Evolutionary conservation across 2,329 filamentous ascomycete genomes (phyloP), one percentile per base, ranked within the genome.

Genomic region (Aspergillus puulaauensis): DNA sequence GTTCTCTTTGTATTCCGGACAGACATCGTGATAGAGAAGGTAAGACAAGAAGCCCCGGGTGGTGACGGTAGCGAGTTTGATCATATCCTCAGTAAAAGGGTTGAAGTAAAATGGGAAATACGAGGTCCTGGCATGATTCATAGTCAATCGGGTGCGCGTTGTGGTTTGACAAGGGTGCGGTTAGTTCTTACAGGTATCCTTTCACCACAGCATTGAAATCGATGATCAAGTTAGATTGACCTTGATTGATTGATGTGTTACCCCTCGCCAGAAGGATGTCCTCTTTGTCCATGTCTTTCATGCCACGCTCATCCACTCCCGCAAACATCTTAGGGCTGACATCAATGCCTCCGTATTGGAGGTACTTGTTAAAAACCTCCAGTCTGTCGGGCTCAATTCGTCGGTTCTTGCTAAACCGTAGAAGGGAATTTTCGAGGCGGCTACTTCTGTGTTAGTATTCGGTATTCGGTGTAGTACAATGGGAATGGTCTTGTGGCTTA

Each of bases 21-120:
- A 96, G 15, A 96, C 93, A 39, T 90, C 84, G 68, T 98, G 93
- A 59, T 89, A 84, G 9, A 93, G 80, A 0, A 98, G 80, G 64
- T 97, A 99, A 63, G 91, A 90, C 62, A 96, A 84, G 70, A 98
- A 98, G 69, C 95, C 96, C 59, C 86, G 84, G 41, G 97, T 80
- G 0, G 96, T 84, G 35, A 83, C 81, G 19, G 87, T 85, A 3
- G 86, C 86, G 6, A 82, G 73, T n/a, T 82, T 75, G 60, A 92
- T 81, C 12, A 81, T 74, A 0, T 76, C 70, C 15, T 80, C 70
- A 4, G 75, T 79, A 12, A 86, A 82, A 49, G 85, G 83, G 17
- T 83, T 80, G 39, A 84, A 83, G 39, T 84, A 77, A 24, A 77
- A 77, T 0, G 84, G 81, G 6, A 90, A 81, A 43, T 80, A 81